Base-by-base conservation (phyloP, 2,329 filamentous ascomycete genomes). In the Aspergillus calidoustus region DNA sequence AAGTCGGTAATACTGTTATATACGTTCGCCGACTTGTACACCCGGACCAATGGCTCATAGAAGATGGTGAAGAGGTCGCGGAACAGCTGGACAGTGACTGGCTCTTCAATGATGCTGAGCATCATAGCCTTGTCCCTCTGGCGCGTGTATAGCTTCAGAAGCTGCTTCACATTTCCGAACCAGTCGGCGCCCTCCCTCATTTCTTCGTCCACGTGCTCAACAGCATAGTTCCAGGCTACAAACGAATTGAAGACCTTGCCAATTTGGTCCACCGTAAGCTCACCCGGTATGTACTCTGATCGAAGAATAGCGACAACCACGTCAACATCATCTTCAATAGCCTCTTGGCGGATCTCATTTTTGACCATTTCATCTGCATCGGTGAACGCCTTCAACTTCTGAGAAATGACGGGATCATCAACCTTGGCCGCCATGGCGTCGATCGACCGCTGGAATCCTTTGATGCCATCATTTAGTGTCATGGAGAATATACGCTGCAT, bases 1-100 rank as follows among this genome's bases (percentile, higher is more conserved):
- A 99, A 98, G 77, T 99, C 95, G 0, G 94, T 98, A 63, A 99
- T 94, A 73, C 91, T 96, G 81, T 89, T 95, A 83, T 98, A 98
- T 28, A 99, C 94, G 70, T 98, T 99, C 66, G 95, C 95, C 22
- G 93, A 97, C 80, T 98, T 99, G 84, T 99, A 99, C 0, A 99
- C 95, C 52, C 95, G 87, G 17, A 99, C 92, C 23, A 99, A 87
- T 0, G 95, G 95, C 75, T 99, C 95, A 79, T 99, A 99, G 81
- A 99, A 99, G 74, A 99, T 98, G 38, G 93, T 96, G 76, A 99
- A 98, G 25, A 99, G 84, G 72, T 99, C 95, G 52, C 93, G 88
- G 84, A 99, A 95, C 30, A 99, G 85, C 74, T 96, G 91, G n/a
- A 99, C 83, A 0, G 95, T 98, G n/a, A 94, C 93, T 0, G 95